Evolutionary conservation across 805 yeast genomes (phyloP).

Genomic region (Schwanniomyces sp.): DNA sequence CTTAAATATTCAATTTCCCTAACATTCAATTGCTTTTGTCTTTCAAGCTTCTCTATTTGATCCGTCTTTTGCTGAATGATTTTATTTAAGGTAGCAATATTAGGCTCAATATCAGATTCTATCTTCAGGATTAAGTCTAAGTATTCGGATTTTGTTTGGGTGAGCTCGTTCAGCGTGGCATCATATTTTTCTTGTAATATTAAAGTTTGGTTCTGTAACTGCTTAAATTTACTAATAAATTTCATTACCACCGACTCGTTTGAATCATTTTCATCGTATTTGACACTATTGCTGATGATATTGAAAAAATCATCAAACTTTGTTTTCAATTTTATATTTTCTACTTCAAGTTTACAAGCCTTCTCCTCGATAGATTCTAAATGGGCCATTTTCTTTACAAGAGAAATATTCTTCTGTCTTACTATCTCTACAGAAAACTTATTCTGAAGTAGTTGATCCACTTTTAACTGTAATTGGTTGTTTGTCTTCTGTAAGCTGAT

Average conservation of each 20-base stretch:
- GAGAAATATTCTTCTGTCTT: slow-evolving; percentile 51
- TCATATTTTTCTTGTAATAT: slow-evolving; percentile 38
- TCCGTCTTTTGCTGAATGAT: slow-evolving; percentile 12
- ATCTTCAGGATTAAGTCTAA: slow-evolving; percentile 9
- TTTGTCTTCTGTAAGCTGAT: slow-evolving; percentile 46
- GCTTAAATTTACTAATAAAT: slow-evolving; percentile 38
- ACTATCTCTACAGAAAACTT: slow-evolving; percentile 51
- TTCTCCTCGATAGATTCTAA: slow-evolving; percentile 45
- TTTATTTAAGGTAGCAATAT: slow-evolving; percentile 11
- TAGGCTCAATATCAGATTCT: slow-evolving; percentile 10
- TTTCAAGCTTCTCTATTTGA: slow-evolving; percentile 40
- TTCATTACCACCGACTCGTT: slow-evolving; percentile 27
- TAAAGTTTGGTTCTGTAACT: slow-evolving; percentile 27
- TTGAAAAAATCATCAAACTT: slow-evolving; percentile 49
- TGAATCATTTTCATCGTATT: slow-evolving; percentile 9
- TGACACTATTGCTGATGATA: slow-evolving; percentile 33
- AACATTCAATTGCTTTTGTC: slow-evolving; percentile 50
- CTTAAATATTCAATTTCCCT: slow-evolving; percentile 62
- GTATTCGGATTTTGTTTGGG: slow-evolving; percentile 14
- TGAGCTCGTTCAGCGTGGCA: slow-evolving; percentile 16
- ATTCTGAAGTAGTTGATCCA: slow-evolving; percentile 49
- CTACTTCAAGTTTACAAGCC: slow-evolving; percentile 49
- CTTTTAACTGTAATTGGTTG: slow-evolving; percentile 52
- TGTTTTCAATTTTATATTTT: slow-evolving; percentile 47
- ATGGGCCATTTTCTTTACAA: slow-evolving; percentile 36